phyloP scores from a whole-genome alignment of 345 rosid genomes.

The Boechera stricta region DNA sequence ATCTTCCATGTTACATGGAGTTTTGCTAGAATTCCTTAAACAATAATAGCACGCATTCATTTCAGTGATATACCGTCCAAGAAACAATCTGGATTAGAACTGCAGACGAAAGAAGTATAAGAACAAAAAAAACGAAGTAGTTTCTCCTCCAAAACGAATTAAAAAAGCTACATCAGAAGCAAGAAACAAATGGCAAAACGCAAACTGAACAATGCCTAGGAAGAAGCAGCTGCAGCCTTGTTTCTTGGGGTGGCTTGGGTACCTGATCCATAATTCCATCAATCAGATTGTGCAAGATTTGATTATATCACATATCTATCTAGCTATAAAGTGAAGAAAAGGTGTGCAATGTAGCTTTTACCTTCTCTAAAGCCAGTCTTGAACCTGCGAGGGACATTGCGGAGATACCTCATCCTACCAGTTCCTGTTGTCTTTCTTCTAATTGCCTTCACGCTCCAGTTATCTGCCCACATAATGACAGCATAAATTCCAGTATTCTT shows the following conservation, averaged over 20 bases:
- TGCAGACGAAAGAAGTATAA: neutral
- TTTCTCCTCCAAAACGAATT: conserved; percentile 22
- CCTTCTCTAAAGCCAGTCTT: conserved; percentile 73
- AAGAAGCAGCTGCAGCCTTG: conserved; percentile 64
- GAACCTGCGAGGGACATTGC: conserved; percentile 82
- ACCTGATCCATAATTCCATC: conserved; percentile 46
- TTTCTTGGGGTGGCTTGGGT: conserved; percentile 86
- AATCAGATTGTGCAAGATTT: conserved; percentile 1
- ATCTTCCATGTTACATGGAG: conserved; percentile 15
- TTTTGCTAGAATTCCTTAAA: conserved; percentile 11
- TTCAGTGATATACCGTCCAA: neutral
- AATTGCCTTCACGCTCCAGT: conserved; percentile 96
- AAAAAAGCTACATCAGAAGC: neutral
- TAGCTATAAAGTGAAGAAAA: neutral
- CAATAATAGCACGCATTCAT: conserved; percentile 15
- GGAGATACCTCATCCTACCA: conserved; percentile 92
- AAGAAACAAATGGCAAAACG: conserved; percentile 21
- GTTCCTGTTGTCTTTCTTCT: conserved; percentile 57
- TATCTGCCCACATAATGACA: conserved; percentile 50
- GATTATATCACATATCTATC: neutral
- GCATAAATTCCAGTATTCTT: neutral
- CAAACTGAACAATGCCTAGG: conserved; percentile 44
- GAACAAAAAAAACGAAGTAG: conserved; percentile 11
- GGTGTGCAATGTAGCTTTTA: neutral
- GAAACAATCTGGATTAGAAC: neutral